Evolutionary conservation across 2,329 filamentous ascomycete species (phyloP), one percentile per base, ranked within the genome.

Genomic region (Pseudodiploospora longispora): DNA sequence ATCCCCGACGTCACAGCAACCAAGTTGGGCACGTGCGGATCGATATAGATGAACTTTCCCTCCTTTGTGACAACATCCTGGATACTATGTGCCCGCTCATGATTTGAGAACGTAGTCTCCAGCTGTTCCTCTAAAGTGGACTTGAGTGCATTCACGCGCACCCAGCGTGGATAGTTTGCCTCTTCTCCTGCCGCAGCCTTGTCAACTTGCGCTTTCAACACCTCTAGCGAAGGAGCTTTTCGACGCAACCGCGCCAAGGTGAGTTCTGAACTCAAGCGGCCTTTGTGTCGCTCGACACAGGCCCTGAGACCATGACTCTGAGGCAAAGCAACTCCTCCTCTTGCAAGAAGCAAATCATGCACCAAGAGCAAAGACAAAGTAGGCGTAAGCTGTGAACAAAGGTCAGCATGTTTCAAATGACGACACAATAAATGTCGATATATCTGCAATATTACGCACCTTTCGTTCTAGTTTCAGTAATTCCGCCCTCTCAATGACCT

Each of bases 321-420:
- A 0, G 89, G 86, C 1, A 95, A 80, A 2, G 88, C 84, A 52
- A 98, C 83, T 50, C 91, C 90, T 34, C 75, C 75, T 62, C 89
- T 94, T 4, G 86, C 73, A 10, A 97, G 71, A 3, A 97, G 71
- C 37, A 93, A 76, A 56, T 98, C 93, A 66, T 98, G 90, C 1
- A 83, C 79, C 5, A 98, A 76, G 10, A 97, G 76, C 8, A 97
- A 69, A 6, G 89, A 80, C 41, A 98, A 74, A 4, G 82, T 67
- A 0, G 91, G 89, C 1, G 84, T 86, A 42, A 97, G 75, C 87
- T 95, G 40, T n/a, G 10, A 27, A n/a, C 39, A 27, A 10, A 19
- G 2, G 2, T 30, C 27, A 19, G 29, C 5, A 31, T 10, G 3
- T 9, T 6, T 38, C 36, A 38, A 10, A 12, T 27, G 32, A 9